phyloP scores from a whole-genome alignment of 1,284 basidiomycete genomes.

The Caloboletus inedulis region DNA sequence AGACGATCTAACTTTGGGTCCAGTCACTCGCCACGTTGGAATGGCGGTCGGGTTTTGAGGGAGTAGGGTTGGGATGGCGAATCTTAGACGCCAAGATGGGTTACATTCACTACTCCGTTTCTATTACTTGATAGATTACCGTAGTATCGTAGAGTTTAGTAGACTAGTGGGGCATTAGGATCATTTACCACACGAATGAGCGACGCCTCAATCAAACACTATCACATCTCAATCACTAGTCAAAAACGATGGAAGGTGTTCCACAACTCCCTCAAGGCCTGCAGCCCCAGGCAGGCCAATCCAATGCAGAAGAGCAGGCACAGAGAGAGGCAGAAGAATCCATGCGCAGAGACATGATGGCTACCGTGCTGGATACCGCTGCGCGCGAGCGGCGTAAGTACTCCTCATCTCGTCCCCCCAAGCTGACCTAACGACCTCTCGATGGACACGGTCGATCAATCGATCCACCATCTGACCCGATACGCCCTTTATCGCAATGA shows the following conservation, averaged over 20 bases:
- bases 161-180: constrained; percentile 1
- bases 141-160: constrained; percentile 7
- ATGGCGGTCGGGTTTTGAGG: neutral
- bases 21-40: constrained; percentile 2
- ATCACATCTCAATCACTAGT: neutral
- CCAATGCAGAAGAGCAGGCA: constrained; percentile 50
- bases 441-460: neutral
- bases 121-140: constrained; percentile 8
- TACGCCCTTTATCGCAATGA: neutral
- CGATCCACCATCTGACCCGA: neutral
- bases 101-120: constrained; percentile 4
- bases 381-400: constrained; percentile 91
- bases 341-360: constrained; percentile 77
- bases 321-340: constrained; percentile 67
- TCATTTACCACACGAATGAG: neutral
- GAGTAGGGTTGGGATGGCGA: constrained; percentile 8
- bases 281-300: constrained; percentile 26
- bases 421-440: neutral
- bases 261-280: constrained; percentile 30
- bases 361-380: constrained; percentile 82
- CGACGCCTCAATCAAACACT: constrained; percentile 4
- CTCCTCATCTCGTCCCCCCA: neutral
- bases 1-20: constrained; percentile 10
- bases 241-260: constrained; percentile 21
- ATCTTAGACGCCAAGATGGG: constrained; percentile 5